phyloP scores from a whole-genome alignment of 1,284 basidiomycete genomes.

The Ceratobasidium sp. region DNA sequence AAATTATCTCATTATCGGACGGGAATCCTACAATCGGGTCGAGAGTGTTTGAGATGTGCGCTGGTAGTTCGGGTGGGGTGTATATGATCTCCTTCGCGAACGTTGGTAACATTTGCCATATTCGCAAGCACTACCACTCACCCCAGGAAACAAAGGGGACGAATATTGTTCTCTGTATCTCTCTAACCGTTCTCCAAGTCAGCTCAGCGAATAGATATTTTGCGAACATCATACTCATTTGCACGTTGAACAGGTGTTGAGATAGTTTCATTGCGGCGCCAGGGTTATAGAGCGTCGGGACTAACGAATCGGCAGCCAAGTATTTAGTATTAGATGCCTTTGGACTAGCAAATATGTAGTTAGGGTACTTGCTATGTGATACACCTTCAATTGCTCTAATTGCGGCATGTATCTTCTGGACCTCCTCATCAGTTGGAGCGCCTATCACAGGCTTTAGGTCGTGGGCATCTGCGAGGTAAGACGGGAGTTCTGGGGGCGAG shows the following conservation, averaged over 20 bases:
- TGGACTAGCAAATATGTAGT: neutral
- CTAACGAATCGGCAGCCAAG: neutral
- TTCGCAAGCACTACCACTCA: neutral
- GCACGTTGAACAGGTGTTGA: conserved; percentile 19
- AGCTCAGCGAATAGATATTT: too few species aligned
- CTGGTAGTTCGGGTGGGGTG: neutral
- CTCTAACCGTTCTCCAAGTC: neutral
- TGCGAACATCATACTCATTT: conserved; percentile 12
- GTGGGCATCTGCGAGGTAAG: neutral
- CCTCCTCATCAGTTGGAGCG: conserved; percentile 14
- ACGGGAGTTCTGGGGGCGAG: neutral
- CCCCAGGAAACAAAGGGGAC: neutral
- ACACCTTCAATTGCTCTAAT: conserved; percentile 1
- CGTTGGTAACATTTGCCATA: neutral
- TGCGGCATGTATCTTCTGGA: conserved; percentile 5
- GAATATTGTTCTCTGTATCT: conserved; percentile 14
- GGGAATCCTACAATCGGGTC: neutral
- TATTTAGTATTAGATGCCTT: too few species aligned
- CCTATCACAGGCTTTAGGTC: conserved; percentile 12
- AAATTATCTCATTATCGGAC: neutral
- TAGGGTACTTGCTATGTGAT: neutral
- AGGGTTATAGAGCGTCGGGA: conserved; percentile 3
- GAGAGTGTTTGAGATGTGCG: neutral
- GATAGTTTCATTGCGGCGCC: neutral
- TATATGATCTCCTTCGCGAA: neutral